Base-by-base conservation (phyloP, 2,329 filamentous ascomycete genomes). In the Coniochaeta pulveracea region DNA sequence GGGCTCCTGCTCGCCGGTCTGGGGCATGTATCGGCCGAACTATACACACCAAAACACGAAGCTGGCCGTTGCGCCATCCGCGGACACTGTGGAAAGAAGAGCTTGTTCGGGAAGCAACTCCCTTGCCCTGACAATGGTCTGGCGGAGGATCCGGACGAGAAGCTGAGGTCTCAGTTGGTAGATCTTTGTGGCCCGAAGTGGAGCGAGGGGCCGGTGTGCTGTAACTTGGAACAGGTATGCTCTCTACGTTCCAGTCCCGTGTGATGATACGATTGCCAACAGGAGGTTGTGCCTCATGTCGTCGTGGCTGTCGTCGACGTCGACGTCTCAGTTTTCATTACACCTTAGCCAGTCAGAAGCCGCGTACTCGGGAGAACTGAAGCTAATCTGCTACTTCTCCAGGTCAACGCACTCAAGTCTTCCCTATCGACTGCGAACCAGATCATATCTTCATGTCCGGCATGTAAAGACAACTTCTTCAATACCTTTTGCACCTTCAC, bases 401-500 rank as follows among this genome's bases (percentile, higher is more conserved):
- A 88, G 81, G 67, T 98, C 36, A 73, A 83, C 46, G 69, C 80
- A 2, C 74, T 98, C 40, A 80, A 84, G 47, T 80, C 74, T 40
- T 93, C 94, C 49, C 70, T 98, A 37, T 80, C 84, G 44, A 85
- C 85, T 15, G 89, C 86, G 2, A 85, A 88, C 46, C 77, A 80
- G 38, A 81, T 98, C 50, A 86, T 98, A 52, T 79, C 86, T 17
- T 85, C 86, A 8, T 98, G 91, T 54, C 91, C 91, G 2, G 91
- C 93, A 19, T 98, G 91, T 71, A 93, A 91, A 58, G 81, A 88
- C 48, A 98, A 98, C 64, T 98, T 98, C 65, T 96, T 85, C 66
- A 93, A 98, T 61, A 68, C 93, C 27, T 98, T 98, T 57, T 98
- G 91, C 62, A 93, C 86, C 4, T 96, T 98, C 51, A 96, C 88